Evolutionary conservation across 306 rosid genomes (phyloP), one percentile per base, ranked within the genome.

Genomic region (Citrullus colocynthis): DNA sequence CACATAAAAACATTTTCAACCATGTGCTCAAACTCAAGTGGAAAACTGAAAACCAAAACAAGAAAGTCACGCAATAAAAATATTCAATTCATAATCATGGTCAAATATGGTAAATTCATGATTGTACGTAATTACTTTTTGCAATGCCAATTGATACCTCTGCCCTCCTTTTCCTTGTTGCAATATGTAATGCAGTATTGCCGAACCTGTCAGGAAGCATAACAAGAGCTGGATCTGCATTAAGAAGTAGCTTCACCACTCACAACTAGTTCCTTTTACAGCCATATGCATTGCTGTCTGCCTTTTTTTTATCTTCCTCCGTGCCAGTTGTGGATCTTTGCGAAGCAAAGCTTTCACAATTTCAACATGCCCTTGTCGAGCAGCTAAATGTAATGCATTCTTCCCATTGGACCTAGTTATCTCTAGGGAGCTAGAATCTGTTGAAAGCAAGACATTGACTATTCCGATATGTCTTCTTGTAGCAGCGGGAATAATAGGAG

Each of bases 231-330:
- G 89, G 77, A 81, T 94, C 97, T 7, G 86, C 87, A 0, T 39
- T 39, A 66, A 94, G 87, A 80, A 94, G 86, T 78, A 89, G 80
- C 82, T 64, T 89, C 83, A 94, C 98, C 60, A 89, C 96, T 89
- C 86, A 80, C 85, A 86, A 78, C 84, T 91, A 57, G 83, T 79
- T 78, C 98, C 97, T 82, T 94, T 94, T 45, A 90, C 97, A 34
- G 97, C 97, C 97, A 91, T 91, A 80, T 94, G 97, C 77, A 94
- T 52, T 3, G 95, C 86, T 42, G 98, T 91, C 74, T 91, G 98
- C 80, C 93, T 93, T 82, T 94, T 94, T 91, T 90, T 89, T 94
- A 77, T 94, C 98, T 81, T 89, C 84, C 96, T 89, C 69, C 93
- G 86, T 44, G 93, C 90, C 59, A 91, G 86, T 51, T 91, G 97